These are phyloP conservation scores for Fusarium dimerum DNA, from an alignment of 2,329 filamentous ascomycete species.

Conservation along the genomic window DNA sequence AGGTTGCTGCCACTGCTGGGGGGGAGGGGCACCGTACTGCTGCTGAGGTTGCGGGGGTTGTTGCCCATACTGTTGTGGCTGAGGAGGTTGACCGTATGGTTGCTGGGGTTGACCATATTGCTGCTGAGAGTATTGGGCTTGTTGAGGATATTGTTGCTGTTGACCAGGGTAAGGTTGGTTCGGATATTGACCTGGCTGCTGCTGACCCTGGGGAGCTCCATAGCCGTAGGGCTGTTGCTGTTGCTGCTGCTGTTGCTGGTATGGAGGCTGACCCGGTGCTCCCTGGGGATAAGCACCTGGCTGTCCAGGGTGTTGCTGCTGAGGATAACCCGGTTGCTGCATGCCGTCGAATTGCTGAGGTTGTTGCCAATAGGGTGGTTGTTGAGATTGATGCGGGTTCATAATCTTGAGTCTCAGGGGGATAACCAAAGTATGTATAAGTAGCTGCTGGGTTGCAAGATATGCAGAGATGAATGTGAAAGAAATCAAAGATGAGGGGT, in stretches of 20 bases:
- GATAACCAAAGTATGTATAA: too few relatives aligned
- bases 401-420: too few relatives aligned
- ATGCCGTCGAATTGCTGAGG: background rate
- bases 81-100: slow-evolving; percentile 11
- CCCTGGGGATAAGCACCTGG: background rate
- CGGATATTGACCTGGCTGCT: slow-evolving; percentile 8
- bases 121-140: slow-evolving; percentile 5
- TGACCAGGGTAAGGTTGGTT: slow-evolving; percentile 4
- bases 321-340: background rate
- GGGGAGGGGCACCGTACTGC: slow-evolving; percentile 13
- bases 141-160: slow-evolving; percentile 10
- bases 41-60: slow-evolving; percentile 6
- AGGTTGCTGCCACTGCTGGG: slow-evolving; percentile 4
- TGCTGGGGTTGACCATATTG: slow-evolving; percentile 19
- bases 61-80: slow-evolving; percentile 16
- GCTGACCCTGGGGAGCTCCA: slow-evolving; percentile 5
- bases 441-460: background rate
- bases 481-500: background rate
- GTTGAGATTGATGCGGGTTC: background rate
- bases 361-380: background rate
- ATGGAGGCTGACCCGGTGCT: background rate
- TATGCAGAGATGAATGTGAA: background rate
- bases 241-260: background rate
- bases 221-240: slow-evolving; percentile 12
- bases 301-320: background rate